Evolutionary conservation across 805 yeast genomes (phyloP), one percentile per base, ranked within the genome.

Genomic region (Blastobotrys muscicola): DNA sequence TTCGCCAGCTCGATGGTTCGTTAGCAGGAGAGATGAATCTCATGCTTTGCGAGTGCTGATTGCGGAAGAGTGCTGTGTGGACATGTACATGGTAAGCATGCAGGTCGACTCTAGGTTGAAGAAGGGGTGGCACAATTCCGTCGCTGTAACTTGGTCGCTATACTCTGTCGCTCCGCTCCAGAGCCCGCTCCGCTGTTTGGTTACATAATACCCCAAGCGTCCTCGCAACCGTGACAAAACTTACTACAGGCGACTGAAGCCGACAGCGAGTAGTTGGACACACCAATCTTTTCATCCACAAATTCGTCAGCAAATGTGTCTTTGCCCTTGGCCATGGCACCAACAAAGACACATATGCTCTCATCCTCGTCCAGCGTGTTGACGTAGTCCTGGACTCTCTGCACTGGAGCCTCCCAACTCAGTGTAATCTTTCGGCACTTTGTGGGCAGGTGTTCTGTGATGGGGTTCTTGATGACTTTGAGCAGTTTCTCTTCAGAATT

Each of bases 301-400:
- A 65, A 90, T 64, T 89, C 97, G 64, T 92, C 98, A 16, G 98
- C 98, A 65, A 92, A 92, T 55, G 80, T 87, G 66, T 92, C 98
- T 61, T 82, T 83, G 59, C 98, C 98, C 64, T 97, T 80, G 14
- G 98, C 98, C 96, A 92, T 92, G 38, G 98, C 95, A 60, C 98
- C 98, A 38, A 92, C 97, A 65, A 92, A 92, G 23, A 92, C 97
- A 72, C 98, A 92, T 54, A 92, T 80, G 59, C 95, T 84, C 68
- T 92, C 96, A 59, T 85, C 94, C 2, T 78, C 80, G 54, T 79
- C 95, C 54, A 92, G 69, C 46, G 81, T 81, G 12, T 62, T 64
- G 33, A 89, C 89, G 61, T 85, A 89, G 58, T 89, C 95, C 64
- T 86, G 94, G 3, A 86, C 95, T 54, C 87, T 75, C 52, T 76